Evolutionary conservation across 2,329 filamentous ascomycete species (phyloP), one percentile per base, ranked within the genome.

Genomic region (Cryphonectria naterciae): DNA sequence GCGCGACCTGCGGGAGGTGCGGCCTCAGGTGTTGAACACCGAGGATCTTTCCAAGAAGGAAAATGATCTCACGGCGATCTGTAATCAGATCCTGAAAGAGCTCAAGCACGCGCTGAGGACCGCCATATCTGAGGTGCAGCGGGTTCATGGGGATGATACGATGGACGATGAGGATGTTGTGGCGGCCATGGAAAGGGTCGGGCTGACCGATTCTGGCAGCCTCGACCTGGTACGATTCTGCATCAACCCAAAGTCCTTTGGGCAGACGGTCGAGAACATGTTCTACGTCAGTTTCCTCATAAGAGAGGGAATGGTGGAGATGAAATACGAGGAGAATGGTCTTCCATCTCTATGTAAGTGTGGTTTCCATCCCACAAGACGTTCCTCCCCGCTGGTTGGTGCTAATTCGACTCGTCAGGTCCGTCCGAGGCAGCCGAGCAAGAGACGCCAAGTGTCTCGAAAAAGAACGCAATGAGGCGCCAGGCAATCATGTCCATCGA

Each of bases 211-310:
- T 25, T 89, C 90, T 2, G 91, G 90, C 1, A 93, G 93, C 22
- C 88, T 97, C 4, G 89, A 93, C 65, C 82, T 98, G 17, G 92
- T 98, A 79, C 90, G 92, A 67, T 98, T 98, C 75, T 93, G 94
- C 56, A 88, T 98, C 74, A 97, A 99, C 76, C 96, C 96, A 0
- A 84, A 84, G 54, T 97, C 94, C 0, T 99, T 98, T 77, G 93
- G 93, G 0, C 96, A 99, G 80, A 97, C 94, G 0, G 91, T 99
- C 8, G 96, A 99, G 79, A 99, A 99, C 76, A 85, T 99, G 76
- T 99, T 99, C 80, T 98, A 98, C 79, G 89, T 97, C 75, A 97
- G 93, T 78, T 99, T 99, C 78, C 83, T 99, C 72, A 94, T 98
- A 72, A 90, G 93, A 70, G 96, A 99, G 81, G 94, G 94, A 15